These are phyloP conservation scores for Tetrapisispora namnaoensis DNA, from an alignment of 805 yeast species.

Conservation along the genomic window DNA sequence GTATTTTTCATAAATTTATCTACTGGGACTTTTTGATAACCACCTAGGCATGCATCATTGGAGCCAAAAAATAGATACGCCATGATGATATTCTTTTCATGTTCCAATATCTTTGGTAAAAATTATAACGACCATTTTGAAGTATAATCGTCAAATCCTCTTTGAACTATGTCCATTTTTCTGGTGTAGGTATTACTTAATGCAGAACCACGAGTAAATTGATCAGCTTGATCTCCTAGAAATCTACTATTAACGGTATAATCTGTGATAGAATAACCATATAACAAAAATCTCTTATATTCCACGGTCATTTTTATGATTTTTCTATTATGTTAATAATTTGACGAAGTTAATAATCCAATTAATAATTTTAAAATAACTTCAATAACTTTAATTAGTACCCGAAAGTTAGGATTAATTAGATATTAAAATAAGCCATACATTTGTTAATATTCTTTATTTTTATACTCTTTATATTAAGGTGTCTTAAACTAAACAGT, in stretches of 20 bases:
- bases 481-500: no score
- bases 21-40: slow-evolving; percentile 42
- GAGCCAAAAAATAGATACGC: slow-evolving; percentile 69
- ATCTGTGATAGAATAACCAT: slow-evolving; percentile 3
- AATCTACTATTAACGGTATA: slow-evolving; percentile 9
- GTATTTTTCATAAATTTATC: slow-evolving; percentile 42
- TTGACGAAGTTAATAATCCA: no score
- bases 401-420: no score
- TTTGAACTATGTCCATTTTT: slow-evolving; percentile 52
- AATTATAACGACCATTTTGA: slow-evolving; percentile 48
- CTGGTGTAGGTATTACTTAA: slow-evolving; percentile 43
- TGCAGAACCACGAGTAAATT: slow-evolving; percentile 43
- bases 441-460: no score
- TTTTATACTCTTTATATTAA: no score
- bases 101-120: slow-evolving; percentile 39
- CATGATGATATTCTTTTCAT: slow-evolving; percentile 36
- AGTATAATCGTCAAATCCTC: slow-evolving; percentile 76
- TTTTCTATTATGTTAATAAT: background rate
- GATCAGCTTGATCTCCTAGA: slow-evolving; percentile 10
- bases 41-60: slow-evolving; percentile 52
- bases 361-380: no score
- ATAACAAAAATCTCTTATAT: slow-evolving; percentile 1
- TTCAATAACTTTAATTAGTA: no score
- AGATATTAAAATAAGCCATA: no score
- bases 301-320: background rate